phyloP scores from a whole-genome alignment of 768 basidiomycete genomes.

The Hortiboletus flavorubellus region DNA sequence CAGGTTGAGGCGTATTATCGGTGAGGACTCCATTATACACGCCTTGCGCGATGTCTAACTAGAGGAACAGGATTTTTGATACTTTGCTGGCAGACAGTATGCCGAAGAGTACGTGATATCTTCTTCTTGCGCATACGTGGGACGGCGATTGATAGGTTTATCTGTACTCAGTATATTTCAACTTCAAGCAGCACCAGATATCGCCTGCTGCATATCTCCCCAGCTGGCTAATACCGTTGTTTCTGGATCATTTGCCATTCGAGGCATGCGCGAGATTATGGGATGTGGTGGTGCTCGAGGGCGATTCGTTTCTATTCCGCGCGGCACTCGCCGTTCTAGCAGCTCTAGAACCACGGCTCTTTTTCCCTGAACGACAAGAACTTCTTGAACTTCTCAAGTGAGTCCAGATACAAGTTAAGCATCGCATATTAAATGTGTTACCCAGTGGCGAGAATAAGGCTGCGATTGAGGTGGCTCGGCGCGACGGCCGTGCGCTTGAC shows the following conservation, averaged over 20 bases:
- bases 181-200: conserved; percentile 92
- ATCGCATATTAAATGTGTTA: conserved; percentile 10
- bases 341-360: conserved; percentile 79
- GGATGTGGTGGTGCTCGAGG: conserved; percentile 85
- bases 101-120: conserved; percentile 71
- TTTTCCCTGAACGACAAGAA: conserved; percentile 82
- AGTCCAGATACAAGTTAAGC: conserved; percentile 18
- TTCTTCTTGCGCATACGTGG: neutral
- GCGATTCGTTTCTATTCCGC: conserved; percentile 87
- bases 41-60: conserved; percentile 12
- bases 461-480: conserved; percentile 74
- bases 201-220: conserved; percentile 81
- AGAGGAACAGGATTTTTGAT: conserved; percentile 72
- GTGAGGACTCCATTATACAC: conserved; percentile 35
- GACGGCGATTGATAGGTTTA: neutral
- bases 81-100: conserved; percentile 88
- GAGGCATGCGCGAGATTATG: conserved; percentile 87
- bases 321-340: conserved; percentile 79
- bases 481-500: conserved; percentile 59
- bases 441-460: conserved; percentile 78
- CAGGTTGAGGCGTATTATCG: conserved; percentile 92
- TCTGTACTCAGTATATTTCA: conserved; percentile 70
- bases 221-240: conserved; percentile 79
- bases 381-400: conserved; percentile 76
- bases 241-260: conserved; percentile 84